Conservation (phyloP, 768 basidiomycete genomes). For the Lepiota venenata region DNA sequence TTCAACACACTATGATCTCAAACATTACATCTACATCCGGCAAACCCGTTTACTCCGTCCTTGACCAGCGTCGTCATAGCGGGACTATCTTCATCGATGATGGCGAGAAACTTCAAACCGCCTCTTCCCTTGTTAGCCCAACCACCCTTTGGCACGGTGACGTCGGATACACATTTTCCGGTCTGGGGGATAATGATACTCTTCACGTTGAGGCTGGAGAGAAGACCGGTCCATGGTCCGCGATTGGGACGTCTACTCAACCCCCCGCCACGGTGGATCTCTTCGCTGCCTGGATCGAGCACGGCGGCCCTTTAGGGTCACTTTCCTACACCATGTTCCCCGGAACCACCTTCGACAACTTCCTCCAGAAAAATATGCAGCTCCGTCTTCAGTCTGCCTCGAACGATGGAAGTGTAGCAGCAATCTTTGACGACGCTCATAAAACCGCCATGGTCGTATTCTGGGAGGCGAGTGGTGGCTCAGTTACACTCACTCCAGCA, state of each 20-base stretch:
- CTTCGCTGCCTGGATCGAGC: constrained; percentile 61
- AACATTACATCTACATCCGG: constrained; percentile 40
- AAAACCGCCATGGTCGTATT: constrained; percentile 48
- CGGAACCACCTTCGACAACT: constrained; percentile 35
- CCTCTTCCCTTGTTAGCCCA: constrained; percentile 14
- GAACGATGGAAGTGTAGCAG: constrained; percentile 48
- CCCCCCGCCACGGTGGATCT: constrained; percentile 57
- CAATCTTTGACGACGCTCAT: constrained; percentile 42
- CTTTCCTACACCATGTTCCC: constrained; percentile 58
- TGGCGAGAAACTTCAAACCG: constrained; percentile 7
- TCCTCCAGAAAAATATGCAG: constrained; percentile 32
- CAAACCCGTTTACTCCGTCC: constrained; percentile 56
- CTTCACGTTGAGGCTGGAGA: constrained; percentile 39
- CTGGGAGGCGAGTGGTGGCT: constrained; percentile 49
- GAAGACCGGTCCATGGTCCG: constrained; percentile 57
- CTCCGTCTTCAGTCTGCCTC: constrained; percentile 33
- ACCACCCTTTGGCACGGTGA: constrained; percentile 59
- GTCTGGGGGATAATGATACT: constrained; percentile 20
- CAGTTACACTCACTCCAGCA: constrained; percentile 30
- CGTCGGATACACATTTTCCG: constrained; percentile 56
- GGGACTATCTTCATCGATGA: constrained; percentile 44
- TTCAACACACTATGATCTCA: constrained; percentile 62
- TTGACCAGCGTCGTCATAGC: constrained; percentile 56
- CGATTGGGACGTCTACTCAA: constrained; percentile 59
- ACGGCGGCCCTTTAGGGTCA: constrained; percentile 29